These are phyloP conservation scores for Waltiozyma sp. DNA, from an alignment of 1,139 yeast genomes.

Conservation along the genomic window DNA sequence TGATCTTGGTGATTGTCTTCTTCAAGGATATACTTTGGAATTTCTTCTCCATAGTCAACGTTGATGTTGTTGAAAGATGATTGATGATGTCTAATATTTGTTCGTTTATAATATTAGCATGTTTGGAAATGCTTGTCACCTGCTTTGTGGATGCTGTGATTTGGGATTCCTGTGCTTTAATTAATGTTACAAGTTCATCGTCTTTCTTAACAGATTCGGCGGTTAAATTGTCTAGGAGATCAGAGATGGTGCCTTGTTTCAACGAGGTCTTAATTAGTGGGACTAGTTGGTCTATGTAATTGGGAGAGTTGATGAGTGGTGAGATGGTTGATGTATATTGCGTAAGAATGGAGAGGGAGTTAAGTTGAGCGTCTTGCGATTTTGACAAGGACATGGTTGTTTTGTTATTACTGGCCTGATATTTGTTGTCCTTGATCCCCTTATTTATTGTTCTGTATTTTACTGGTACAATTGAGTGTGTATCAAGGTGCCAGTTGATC, in stretches of 20 bases:
- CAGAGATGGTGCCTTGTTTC: constrained; percentile 41
- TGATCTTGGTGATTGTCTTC: constrained; percentile 47
- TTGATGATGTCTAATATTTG: constrained; percentile 41
- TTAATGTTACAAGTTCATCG: constrained; percentile 48
- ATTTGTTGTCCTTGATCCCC: no score
- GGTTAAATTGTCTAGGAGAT: constrained; percentile 44
- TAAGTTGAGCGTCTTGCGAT: no score
- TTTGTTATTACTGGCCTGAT: no score
- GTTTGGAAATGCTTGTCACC: constrained; percentile 44
- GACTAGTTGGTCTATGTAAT: constrained; percentile 68
- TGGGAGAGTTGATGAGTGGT: constrained; percentile 45
- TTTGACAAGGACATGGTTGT: no score
- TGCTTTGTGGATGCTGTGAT: constrained; percentile 41
- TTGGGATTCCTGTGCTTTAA: constrained; percentile 54
- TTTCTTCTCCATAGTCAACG: constrained; percentile 49
- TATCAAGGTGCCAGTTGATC: no score
- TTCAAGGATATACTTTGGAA: constrained; percentile 42
- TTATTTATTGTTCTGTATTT: no score
- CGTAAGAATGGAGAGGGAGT: no score
- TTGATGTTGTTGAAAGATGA: constrained; percentile 52
- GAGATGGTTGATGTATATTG: no score
- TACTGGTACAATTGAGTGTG: no score
- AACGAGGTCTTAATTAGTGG: constrained; percentile 71
- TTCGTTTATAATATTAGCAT: constrained; percentile 41
- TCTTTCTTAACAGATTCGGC: constrained; percentile 51